A percentile compares a stretch with the other conserved stretches of the same genome.
These are phyloP conservation scores for Neoascochyta sp. DNA, from an alignment of 2,329 filamentous ascomycete species.

Conservation along the genomic window DNA sequence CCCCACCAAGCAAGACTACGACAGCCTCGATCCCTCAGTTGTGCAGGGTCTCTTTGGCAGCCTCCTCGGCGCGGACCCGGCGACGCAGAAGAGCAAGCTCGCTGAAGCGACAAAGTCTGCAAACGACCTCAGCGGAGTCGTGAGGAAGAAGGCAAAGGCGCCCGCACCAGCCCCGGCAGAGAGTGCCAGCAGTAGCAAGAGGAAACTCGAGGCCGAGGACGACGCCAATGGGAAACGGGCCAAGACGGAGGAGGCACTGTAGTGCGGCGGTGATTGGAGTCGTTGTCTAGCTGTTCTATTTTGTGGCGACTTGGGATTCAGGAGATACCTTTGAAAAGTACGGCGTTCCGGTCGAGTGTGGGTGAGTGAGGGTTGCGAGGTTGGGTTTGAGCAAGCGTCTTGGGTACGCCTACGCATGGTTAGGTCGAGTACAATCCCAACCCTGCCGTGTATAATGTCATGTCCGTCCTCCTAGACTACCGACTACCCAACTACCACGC, in stretches of 20 bases:
- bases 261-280: not conserved
- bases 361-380: no score
- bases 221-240: constrained; percentile 28
- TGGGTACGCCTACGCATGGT: no score
- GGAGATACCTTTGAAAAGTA: no score
- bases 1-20: constrained; percentile 42
- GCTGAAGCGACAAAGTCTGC: constrained; percentile 71
- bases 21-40: constrained; percentile 45
- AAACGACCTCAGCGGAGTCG: constrained; percentile 69
- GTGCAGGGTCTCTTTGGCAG: constrained; percentile 62
- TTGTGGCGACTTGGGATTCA: not conserved
- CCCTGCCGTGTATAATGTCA: no score
- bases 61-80: constrained; percentile 59
- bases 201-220: constrained; percentile 31
- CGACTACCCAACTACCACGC: no score
- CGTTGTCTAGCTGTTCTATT: not conserved
- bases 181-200: constrained; percentile 22
- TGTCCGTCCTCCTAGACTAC: no score
- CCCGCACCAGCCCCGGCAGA: constrained; percentile 12
- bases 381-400: no score
- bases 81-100: constrained; percentile 60
- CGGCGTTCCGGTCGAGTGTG: no score
- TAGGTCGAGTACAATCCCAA: no score
- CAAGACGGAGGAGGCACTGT: constrained; percentile 31
- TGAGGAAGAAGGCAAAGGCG: constrained; percentile 65